A percentile compares a stretch with the other conserved stretches of the same genome.
Evolutionary conservation across 257 asterid species (phyloP).

Genomic region (Datura wrightii): DNA sequence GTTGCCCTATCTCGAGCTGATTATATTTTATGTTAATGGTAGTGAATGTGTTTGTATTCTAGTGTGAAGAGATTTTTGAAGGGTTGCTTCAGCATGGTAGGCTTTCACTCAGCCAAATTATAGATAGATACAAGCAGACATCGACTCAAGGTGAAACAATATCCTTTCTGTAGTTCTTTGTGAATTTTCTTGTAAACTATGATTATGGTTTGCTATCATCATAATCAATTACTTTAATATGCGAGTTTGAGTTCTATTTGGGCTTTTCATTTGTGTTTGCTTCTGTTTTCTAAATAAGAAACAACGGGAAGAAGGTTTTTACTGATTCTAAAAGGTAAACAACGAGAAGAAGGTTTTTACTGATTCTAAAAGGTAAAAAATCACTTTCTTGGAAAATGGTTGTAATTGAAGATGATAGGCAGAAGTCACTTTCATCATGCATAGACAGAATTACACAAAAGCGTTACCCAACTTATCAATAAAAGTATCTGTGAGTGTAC

Average conservation of each 20-base stretch:
- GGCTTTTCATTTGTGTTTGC: slow-evolving; percentile 20
- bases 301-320: neutral
- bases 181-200: neutral
- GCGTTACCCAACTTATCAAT: neutral
- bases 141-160: slow-evolving; percentile 49
- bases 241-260: slow-evolving; percentile 8
- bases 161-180: slow-evolving; percentile 24
- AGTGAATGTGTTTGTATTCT: slow-evolving; percentile 31
- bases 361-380: neutral
- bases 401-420: slow-evolving; percentile 13
- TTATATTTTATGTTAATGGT: slow-evolving; percentile 31
- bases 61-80: slow-evolving; percentile 74
- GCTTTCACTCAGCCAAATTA: slow-evolving; percentile 68
- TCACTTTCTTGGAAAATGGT: neutral
- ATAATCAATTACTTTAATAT: neutral
- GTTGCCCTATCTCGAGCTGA: slow-evolving; percentile 4
- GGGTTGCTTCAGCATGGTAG: slow-evolving; percentile 93
- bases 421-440: neutral
- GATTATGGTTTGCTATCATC: neutral
- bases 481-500: neutral
- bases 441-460: neutral
- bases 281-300: neutral
- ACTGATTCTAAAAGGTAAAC: neutral
- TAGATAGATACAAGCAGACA: slow-evolving; percentile 62
- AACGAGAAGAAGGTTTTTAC: neutral